Conservation (phyloP, 1,139 yeast genomes). For the Taiozyma sp. region DNA sequence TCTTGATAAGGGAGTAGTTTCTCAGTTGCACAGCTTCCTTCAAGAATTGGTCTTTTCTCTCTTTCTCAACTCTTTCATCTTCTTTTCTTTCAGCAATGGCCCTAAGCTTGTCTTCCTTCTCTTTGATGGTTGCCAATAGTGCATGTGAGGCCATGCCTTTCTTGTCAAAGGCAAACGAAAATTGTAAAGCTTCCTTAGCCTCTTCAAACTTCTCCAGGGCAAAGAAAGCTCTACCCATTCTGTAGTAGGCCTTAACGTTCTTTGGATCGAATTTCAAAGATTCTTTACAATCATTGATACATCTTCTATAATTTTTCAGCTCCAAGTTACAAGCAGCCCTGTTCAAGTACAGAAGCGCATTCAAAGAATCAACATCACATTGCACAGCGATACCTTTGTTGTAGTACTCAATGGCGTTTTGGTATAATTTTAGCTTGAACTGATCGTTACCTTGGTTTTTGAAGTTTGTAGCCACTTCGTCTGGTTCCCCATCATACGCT, state of each 20-base stretch:
- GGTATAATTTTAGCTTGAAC: slow-evolving; percentile 63
- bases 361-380: slow-evolving; percentile 50
- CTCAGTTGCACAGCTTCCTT: slow-evolving; percentile 53
- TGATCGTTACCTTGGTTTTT: slow-evolving; percentile 92
- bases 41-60: slow-evolving; percentile 33
- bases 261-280: slow-evolving; percentile 63
- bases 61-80: slow-evolving; percentile 25
- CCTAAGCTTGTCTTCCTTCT: slow-evolving; percentile 31
- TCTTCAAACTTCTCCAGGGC: slow-evolving; percentile 68
- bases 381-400: slow-evolving; percentile 75
- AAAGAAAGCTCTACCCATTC: slow-evolving; percentile 80
- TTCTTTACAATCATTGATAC: slow-evolving; percentile 81
- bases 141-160: slow-evolving; percentile 50
- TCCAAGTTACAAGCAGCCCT: slow-evolving; percentile 92
- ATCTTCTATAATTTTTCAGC: slow-evolving; percentile 74
- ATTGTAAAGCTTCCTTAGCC: slow-evolving; percentile 59
- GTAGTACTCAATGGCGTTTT: slow-evolving; percentile 74
- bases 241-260: slow-evolving; percentile 77
- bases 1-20: slow-evolving; percentile 43
- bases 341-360: slow-evolving; percentile 65
- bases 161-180: slow-evolving; percentile 61
- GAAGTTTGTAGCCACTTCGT: slow-evolving; percentile 85
- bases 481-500: slow-evolving; percentile 95
- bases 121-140: slow-evolving; percentile 35
- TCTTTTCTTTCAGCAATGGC: slow-evolving; percentile 24